These are phyloP conservation scores for Sequoiadendron giganteum DNA, from an alignment of 75 land plant genomes.

Conservation along the genomic window DNA sequence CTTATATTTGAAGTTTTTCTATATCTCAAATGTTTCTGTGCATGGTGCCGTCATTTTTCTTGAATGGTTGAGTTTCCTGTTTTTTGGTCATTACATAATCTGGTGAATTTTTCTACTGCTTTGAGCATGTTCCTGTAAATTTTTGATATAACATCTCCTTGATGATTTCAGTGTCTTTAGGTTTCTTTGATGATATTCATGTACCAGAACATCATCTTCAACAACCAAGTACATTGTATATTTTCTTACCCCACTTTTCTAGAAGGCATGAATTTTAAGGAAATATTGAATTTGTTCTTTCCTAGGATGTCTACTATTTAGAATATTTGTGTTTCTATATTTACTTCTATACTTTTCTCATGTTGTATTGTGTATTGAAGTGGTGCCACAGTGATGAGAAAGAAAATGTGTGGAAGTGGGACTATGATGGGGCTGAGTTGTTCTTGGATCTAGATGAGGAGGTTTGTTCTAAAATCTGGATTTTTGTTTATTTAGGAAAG, in stretches of 20 bases:
- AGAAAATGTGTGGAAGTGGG: constrained; percentile 73
- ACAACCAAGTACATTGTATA: constrained; percentile 46
- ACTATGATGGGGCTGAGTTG: constrained; percentile 41
- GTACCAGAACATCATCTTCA: constrained; percentile 59
- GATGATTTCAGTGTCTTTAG: constrained; percentile 59
- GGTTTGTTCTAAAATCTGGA: constrained; percentile 29
- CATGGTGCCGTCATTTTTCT: background rate
- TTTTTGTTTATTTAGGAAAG: background rate
- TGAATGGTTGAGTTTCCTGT: background rate
- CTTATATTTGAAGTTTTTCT: background rate
- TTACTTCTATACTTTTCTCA: background rate
- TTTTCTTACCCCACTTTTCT: background rate
- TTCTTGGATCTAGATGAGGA: constrained; percentile 70
- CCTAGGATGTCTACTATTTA: background rate
- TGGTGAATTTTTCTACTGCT: background rate
- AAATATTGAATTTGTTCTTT: background rate
- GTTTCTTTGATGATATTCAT: constrained; percentile 79
- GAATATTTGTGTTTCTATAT: background rate
- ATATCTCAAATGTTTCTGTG: background rate
- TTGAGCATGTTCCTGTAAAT: background rate
- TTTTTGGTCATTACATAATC: background rate
- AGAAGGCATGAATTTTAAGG: background rate
- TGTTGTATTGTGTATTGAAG: background rate
- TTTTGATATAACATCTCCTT: constrained; percentile 6
- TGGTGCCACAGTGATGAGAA: constrained; percentile 3